Conservation (phyloP, 441 rosid genomes). For the Populus hybrid region DNA sequence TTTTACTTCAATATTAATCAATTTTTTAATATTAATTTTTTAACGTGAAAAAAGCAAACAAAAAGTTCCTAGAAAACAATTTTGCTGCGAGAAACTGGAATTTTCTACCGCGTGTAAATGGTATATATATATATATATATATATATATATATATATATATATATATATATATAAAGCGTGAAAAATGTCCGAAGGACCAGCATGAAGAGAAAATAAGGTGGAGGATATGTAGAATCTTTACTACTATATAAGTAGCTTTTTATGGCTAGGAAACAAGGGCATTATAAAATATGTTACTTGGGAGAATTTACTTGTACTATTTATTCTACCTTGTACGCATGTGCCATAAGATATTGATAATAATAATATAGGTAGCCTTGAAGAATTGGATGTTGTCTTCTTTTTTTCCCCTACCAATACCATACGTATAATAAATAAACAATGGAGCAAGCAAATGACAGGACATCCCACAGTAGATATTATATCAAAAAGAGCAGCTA, state of each 20-base stretch:
- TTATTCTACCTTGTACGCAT: conserved; percentile 10
- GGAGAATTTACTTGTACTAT: background rate
- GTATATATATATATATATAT: no score
- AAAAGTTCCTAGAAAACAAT: no score
- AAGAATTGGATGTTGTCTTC: background rate
- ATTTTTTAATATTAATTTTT: no score
- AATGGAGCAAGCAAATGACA: background rate
- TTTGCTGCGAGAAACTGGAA: no score
- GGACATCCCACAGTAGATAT: background rate
- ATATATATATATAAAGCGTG: no score
- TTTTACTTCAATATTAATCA: no score
- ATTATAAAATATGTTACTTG: background rate
- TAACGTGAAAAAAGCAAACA: no score
- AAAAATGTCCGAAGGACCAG: no score
- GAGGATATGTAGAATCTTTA: no score
- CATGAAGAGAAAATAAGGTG: no score
- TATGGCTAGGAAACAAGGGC: background rate
- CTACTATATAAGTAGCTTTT: no score
- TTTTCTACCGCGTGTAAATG: background rate
- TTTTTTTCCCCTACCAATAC: background rate
- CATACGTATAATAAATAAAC: background rate
- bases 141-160: no score
- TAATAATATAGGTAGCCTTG: background rate
- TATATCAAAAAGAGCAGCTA: conserved; percentile 6
- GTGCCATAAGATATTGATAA: conserved; percentile 4